A percentile compares a stretch with the other conserved stretches of the same genome.
Conservation (phyloP, 2,329 filamentous ascomycete genomes). For the Didymella arachidicola region DNA sequence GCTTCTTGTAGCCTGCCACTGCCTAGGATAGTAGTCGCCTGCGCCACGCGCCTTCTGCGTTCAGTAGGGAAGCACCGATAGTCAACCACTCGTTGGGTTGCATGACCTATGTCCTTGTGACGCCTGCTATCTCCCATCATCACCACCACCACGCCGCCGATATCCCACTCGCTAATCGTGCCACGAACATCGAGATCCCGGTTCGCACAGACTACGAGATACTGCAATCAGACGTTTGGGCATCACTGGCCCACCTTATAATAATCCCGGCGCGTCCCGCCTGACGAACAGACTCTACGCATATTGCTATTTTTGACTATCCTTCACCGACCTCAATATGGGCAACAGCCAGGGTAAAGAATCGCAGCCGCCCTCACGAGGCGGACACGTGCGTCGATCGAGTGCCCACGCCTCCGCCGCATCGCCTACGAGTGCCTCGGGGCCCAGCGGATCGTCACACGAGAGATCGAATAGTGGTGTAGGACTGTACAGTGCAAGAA, state of each 20-base stretch:
- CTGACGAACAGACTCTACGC: constrained; percentile 18
- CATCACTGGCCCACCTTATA: constrained; percentile 25
- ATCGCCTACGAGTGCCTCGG: constrained; percentile 36
- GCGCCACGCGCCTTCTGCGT: constrained; percentile 13
- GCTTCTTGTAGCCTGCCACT: constrained; percentile 21
- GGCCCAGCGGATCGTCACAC: constrained; percentile 35
- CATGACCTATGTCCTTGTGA: constrained; percentile 49
- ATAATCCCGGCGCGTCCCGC: constrained; percentile 31
- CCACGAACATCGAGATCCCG: constrained; percentile 25
- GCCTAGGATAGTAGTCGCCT: constrained; percentile 9
- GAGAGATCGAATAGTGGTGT: constrained; percentile 40
- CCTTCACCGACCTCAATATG: constrained; percentile 41
- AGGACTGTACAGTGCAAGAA: constrained; percentile 56
- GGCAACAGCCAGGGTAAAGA: constrained; percentile 61
- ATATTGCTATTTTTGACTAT: constrained; percentile 14
- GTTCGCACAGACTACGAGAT: constrained; percentile 22
- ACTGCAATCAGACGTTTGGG: constrained; percentile 25
- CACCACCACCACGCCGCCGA: constrained; percentile 18
- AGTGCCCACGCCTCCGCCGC: constrained; percentile 45
- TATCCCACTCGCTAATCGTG: constrained; percentile 25
- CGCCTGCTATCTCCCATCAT: constrained; percentile 40
- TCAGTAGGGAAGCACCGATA: constrained; percentile 12
- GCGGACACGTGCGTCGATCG: constrained; percentile 46
- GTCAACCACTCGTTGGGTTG: constrained; percentile 25
- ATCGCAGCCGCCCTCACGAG: constrained; percentile 49